Conservation (phyloP, 1,139 yeast species). For the Blastobotrys illinoisensis region DNA sequence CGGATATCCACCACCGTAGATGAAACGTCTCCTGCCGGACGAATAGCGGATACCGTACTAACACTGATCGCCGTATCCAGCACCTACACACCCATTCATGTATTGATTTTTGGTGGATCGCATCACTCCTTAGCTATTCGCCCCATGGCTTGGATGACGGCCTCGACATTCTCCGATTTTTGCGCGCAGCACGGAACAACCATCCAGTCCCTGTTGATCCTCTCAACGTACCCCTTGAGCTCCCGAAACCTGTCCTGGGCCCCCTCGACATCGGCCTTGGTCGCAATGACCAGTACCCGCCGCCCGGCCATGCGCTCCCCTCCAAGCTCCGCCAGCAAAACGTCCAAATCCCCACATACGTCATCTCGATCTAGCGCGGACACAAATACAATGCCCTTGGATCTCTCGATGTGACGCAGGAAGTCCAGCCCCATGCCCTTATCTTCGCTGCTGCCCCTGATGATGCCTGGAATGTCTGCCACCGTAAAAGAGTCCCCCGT, state of each 20-base stretch:
- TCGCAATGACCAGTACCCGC: constrained; percentile 70
- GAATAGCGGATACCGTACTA: no score
- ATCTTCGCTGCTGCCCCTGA: constrained; percentile 73
- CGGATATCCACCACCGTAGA: neutral
- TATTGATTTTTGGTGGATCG: no score
- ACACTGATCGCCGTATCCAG: neutral
- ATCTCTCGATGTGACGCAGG: constrained; percentile 84
- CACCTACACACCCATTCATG: no score
- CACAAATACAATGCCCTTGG: constrained; percentile 85
- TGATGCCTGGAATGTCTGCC: constrained; percentile 96
- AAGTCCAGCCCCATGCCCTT: constrained; percentile 94
- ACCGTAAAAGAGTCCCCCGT: constrained; percentile 75
- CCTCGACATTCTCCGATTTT: constrained; percentile 64
- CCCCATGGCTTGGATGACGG: constrained; percentile 66
- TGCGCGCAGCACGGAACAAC: constrained; percentile 82
- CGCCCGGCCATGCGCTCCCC: constrained; percentile 51
- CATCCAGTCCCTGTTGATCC: constrained; percentile 46
- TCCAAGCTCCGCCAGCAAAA: constrained; percentile 68
- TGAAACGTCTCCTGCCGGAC: neutral
- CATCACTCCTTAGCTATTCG: neutral
- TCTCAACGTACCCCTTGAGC: constrained; percentile 15
- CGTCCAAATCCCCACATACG: constrained; percentile 48
- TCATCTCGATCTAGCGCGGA: constrained; percentile 72
- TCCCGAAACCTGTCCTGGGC: constrained; percentile 39
- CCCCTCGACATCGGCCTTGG: constrained; percentile 76